A percentile compares a stretch with the other conserved stretches of the same genome.
These are phyloP conservation scores for Polysphondylium violaceum DNA, from an alignment of 78 protist species.

Conservation along the genomic window DNA sequence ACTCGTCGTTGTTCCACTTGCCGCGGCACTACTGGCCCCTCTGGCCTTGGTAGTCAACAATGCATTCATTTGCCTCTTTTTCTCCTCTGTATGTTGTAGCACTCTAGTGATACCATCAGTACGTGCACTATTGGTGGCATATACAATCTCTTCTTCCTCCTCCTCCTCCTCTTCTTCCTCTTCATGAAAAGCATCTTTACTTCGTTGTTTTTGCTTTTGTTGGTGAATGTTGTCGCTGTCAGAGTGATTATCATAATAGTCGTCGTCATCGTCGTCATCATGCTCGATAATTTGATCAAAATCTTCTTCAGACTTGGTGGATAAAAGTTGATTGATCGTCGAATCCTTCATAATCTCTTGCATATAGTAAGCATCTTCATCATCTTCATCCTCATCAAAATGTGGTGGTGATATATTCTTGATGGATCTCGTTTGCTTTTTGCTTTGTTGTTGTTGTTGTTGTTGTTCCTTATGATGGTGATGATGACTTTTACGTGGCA, in stretches of 20 bases:
- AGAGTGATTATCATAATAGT: slow-evolving; percentile 3
- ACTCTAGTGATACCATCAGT: slow-evolving; percentile 11
- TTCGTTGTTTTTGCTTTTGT: too few species aligned
- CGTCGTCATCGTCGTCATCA: background rate
- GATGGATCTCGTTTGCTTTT: too few species aligned
- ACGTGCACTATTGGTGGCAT: slow-evolving; percentile 4
- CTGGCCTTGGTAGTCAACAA: background rate
- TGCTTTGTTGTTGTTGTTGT: too few species aligned
- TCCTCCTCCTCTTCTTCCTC: background rate
- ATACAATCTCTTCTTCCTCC: background rate
- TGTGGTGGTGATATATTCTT: too few species aligned
- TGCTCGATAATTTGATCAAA: background rate
- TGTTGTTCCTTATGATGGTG: too few species aligned
- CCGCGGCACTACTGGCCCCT: background rate
- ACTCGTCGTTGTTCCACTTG: background rate
- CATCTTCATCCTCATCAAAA: slow-evolving; percentile 19
- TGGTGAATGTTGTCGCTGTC: background rate
- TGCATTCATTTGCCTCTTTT: background rate
- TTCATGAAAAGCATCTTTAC: background rate
- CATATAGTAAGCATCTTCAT: slow-evolving; percentile 53
- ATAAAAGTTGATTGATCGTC: background rate
- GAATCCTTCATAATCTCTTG: slow-evolving; percentile 14
- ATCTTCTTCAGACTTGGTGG: slow-evolving; percentile 7
- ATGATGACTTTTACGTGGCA: too few species aligned
- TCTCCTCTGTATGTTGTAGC: background rate